Percentiles rank a stretch among this genome's conserved stretches.
Conservation (phyloP, 2,329 filamentous ascomycete genomes). For the Colletotrichum destructivum region DNA sequence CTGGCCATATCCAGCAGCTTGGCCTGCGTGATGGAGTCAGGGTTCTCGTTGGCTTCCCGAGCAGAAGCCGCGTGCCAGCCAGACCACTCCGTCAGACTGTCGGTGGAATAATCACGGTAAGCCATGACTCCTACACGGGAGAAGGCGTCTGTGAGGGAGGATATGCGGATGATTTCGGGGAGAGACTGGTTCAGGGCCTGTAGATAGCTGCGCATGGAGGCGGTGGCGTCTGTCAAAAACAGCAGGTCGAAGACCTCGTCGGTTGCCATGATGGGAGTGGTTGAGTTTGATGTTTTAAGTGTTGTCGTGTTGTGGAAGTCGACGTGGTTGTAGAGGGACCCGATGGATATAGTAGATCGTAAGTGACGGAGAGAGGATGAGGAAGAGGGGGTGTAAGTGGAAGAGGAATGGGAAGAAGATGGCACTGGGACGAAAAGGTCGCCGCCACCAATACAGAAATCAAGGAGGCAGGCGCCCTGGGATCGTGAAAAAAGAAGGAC, state of each 20-base stretch:
- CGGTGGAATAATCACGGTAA: conserved; percentile 63
- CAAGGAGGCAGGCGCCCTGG: not conserved
- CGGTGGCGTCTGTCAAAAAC: conserved; percentile 62
- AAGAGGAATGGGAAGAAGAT: not conserved
- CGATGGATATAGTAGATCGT: too few relatives aligned
- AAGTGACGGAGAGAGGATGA: too few relatives aligned
- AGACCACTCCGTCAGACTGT: conserved; percentile 59
- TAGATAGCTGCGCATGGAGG: conserved; percentile 62
- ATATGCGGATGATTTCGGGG: conserved; percentile 66
- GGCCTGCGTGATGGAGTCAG: conserved; percentile 48
- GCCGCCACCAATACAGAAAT: not conserved
- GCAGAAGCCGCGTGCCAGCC: conserved; percentile 58
- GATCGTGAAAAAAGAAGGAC: too few relatives aligned
- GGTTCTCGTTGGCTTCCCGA: conserved; percentile 22
- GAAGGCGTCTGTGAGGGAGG: conserved; percentile 64
- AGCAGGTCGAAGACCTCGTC: conserved; percentile 58
- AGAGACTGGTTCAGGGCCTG: conserved; percentile 60
- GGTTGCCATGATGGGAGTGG: conserved; percentile 6
- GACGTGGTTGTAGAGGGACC: too few relatives aligned
- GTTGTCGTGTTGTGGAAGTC: too few relatives aligned
- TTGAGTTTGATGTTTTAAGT: not conserved
- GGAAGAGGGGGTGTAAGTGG: not conserved
- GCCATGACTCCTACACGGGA: conserved; percentile 64
- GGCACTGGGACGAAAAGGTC: not conserved
- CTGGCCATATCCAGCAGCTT: conserved; percentile 54